Percentiles rank a stretch among this genome's conserved stretches.
These are phyloP conservation scores for Pythium rishiriense DNA, from an alignment of 352 stramenopile genomes.

Conservation along the genomic window DNA sequence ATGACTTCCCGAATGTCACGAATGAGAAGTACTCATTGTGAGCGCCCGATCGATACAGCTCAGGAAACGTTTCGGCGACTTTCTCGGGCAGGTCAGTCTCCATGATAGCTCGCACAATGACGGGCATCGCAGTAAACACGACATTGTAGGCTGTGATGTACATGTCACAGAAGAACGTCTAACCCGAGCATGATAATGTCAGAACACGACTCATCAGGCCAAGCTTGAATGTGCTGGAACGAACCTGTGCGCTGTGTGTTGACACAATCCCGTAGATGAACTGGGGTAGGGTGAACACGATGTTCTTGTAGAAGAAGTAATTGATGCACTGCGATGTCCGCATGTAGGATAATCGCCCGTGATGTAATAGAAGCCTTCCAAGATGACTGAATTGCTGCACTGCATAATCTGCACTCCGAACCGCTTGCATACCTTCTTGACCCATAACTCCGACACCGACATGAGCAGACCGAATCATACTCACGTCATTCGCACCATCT, in stretches of 20 bases:
- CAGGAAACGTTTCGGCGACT: constrained; percentile 66
- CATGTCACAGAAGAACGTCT: constrained; percentile 80
- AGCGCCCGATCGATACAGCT: constrained; percentile 66
- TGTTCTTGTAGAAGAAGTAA: constrained; percentile 99
- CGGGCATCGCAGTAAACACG: constrained; percentile 90
- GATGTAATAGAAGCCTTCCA: constrained; percentile 65
- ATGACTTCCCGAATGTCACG: constrained; percentile 41
- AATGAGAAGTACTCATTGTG: constrained; percentile 67
- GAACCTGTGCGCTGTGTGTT: constrained; percentile 84
- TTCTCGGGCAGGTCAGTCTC: constrained; percentile 74
- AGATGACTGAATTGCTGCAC: constrained; percentile 85
- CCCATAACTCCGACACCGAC: constrained; percentile 98
- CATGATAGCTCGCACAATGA: constrained; percentile 76
- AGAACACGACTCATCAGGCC: neutral
- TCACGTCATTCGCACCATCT: constrained; percentile 99
- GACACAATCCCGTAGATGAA: constrained; percentile 88
- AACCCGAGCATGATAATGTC: neutral
- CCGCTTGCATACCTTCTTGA: constrained; percentile 93
- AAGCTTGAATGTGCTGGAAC: neutral
- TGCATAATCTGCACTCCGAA: constrained; percentile 79
- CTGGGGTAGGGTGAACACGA: constrained; percentile 89
- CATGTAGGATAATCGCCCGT: constrained; percentile 95
- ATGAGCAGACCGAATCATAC: constrained; percentile 99
- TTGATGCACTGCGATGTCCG: constrained; percentile 95
- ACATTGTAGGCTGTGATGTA: constrained; percentile 96